A percentile compares a stretch with the other conserved stretches of the same genome.
These are phyloP conservation scores for Dichomitus squalens DNA, from an alignment of 1,284 basidiomycete genomes.

Conservation along the genomic window DNA sequence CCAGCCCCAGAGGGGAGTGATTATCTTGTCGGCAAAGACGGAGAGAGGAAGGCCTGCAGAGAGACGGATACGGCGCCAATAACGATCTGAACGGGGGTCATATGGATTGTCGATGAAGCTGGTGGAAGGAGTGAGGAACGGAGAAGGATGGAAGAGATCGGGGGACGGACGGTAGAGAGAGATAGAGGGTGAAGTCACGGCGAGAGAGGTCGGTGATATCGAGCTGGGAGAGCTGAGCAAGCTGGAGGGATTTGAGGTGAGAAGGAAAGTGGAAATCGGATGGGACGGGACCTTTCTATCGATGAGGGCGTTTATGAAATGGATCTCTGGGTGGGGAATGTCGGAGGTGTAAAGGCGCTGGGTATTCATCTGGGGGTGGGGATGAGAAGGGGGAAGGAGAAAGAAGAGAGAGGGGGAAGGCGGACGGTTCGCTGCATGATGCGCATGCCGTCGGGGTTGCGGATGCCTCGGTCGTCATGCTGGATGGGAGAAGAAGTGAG, in stretches of 20 bases:
- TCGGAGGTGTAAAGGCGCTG: background rate
- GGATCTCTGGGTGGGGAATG: background rate
- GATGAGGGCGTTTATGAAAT: background rate
- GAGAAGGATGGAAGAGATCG: background rate
- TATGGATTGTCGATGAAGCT: background rate
- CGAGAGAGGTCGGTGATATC: background rate
- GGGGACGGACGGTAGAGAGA: background rate
- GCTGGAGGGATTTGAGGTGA: background rate
- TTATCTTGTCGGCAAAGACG: conserved; percentile 18
- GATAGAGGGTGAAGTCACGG: background rate
- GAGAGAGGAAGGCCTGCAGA: conserved; percentile 17
- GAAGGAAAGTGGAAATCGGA: background rate
- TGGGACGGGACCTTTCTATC: background rate
- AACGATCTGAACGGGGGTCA: background rate
- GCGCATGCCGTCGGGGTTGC: too few species aligned
- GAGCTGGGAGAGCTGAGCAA: background rate
- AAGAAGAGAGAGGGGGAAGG: background rate
- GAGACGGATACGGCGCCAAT: conserved; percentile 12
- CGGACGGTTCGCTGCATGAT: background rate
- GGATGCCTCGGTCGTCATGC: too few species aligned
- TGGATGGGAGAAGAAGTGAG: too few species aligned
- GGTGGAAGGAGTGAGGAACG: background rate
- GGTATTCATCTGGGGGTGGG: background rate
- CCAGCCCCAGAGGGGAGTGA: conserved; percentile 18
- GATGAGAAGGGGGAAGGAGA: background rate